Evolutionary conservation across 768 basidiomycete genomes (phyloP), one percentile per base, ranked within the genome.

Genomic region (Porphyrellus cyaneotinctus): DNA sequence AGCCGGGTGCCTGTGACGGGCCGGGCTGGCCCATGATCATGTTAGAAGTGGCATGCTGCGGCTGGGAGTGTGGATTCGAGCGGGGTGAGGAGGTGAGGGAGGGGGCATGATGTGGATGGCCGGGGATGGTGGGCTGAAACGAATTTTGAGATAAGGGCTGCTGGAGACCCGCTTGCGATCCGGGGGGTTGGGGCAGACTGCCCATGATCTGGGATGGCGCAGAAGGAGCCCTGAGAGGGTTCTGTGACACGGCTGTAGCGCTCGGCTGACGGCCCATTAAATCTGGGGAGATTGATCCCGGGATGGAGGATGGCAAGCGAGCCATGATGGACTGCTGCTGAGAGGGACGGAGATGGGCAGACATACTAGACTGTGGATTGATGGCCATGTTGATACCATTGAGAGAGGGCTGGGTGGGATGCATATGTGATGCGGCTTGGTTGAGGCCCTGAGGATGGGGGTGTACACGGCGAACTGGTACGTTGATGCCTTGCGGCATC

Each of bases 361-460:
- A 61, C 63, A 83, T 75, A 55, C 60, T 70, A 43, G 68, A 63
- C 60, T 75, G 78, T 41, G 68, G 70, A 60, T 75, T 76, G 69
- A 78, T 76, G 49, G 66, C 60, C 72, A 82, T 78, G 39, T 62
- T 65, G 65, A 73, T 72, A 39, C 66, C 68, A 24, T 67, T 68
- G 49, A 69, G 63, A 22, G 63, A 65, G 32, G 74, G 71, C 32
- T 67, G 71, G 31, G 62, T 61, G 26, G 71, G 61, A 58, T 72
- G 74, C 51, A 75, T 71, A 60, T 74, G 75, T 26, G 56, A 67
- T 44, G 64, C 69, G 14, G 66, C 56, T 36, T 75, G 71, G 58
- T 72, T 76, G 52, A 77, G 60, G 66, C 60, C 67, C 56, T 78
- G 75, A 6, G 82, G 77, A 67, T 86, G 84, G 20, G 84, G 81